Conservation (phyloP, 139 green algal genomes). For the Chlamydomonas incerta region DNA sequence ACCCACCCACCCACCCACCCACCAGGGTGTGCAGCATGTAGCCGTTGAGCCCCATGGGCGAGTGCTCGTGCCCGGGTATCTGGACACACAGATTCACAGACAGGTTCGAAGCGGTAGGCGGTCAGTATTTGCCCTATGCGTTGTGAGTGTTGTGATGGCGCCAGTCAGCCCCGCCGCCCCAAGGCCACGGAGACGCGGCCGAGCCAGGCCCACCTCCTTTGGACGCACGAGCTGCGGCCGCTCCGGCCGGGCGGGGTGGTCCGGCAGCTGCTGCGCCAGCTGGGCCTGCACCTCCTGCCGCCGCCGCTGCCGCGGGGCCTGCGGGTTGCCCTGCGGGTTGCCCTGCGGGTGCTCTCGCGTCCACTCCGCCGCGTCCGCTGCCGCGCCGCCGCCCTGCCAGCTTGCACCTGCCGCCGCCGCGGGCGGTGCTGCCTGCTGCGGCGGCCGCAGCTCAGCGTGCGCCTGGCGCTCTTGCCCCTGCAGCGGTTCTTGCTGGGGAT, state of each 20-base stretch:
- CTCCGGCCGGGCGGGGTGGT: slow-evolving; percentile 59
- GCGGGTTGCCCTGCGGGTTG: too few relatives aligned
- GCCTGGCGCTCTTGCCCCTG: neutral
- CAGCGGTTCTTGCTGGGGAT: neutral
- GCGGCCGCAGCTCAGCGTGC: too few relatives aligned
- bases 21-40: slow-evolving; percentile 43
- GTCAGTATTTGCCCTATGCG: too few relatives aligned
- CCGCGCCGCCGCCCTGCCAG: slow-evolving; percentile 11
- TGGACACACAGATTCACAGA: neutral
- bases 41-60: slow-evolving; percentile 47
- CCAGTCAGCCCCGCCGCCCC: too few relatives aligned
- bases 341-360: too few relatives aligned
- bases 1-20: neutral
- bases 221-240: slow-evolving; percentile 66
- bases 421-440: too few relatives aligned
- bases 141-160: too few relatives aligned
- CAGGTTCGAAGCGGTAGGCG: too few relatives aligned
- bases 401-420: neutral
- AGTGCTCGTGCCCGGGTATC: slow-evolving; percentile 40
- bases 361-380: too few relatives aligned
- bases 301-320: slow-evolving; percentile 8
- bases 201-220: slow-evolving; percentile 47
- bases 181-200: too few relatives aligned
- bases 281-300: neutral
- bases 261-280: slow-evolving; percentile 38